Percentiles rank a stretch among this genome's conserved stretches.
These are phyloP conservation scores for Russula foetens DNA, from an alignment of 768 basidiomycete species.

Conservation along the genomic window DNA sequence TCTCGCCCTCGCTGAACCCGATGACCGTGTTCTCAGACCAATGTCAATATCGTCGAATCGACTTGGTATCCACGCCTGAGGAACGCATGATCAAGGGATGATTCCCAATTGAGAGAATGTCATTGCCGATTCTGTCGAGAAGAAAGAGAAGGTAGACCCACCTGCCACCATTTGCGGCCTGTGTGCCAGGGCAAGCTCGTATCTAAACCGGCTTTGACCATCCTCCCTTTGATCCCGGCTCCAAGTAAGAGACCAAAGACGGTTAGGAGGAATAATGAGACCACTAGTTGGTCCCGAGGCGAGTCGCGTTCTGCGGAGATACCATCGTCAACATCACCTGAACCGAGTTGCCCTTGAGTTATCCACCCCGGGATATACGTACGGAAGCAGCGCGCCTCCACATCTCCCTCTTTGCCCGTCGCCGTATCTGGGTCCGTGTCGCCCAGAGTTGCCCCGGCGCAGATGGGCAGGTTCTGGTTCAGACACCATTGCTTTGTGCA, in stretches of 20 bases:
- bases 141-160: slow-evolving; percentile 22
- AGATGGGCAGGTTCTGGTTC: slow-evolving; percentile 83
- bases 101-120: slow-evolving; percentile 2
- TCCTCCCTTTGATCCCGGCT: slow-evolving; percentile 76
- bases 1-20: slow-evolving; percentile 1
- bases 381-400: slow-evolving; percentile 96
- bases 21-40: not conserved
- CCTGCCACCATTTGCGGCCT: slow-evolving; percentile 80
- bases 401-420: slow-evolving; percentile 92
- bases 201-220: slow-evolving; percentile 69
- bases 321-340: slow-evolving; percentile 14
- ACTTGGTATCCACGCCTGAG: slow-evolving; percentile 10
- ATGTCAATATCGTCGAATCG: slow-evolving; percentile 14
- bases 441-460: slow-evolving; percentile 71
- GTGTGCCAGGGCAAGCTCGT: slow-evolving; percentile 54
- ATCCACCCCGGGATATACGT: slow-evolving; percentile 30
- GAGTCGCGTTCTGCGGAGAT: slow-evolving; percentile 73
- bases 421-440: slow-evolving; percentile 89
- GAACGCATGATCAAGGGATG: slow-evolving; percentile 2
- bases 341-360: slow-evolving; percentile 9
- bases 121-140: not conserved
- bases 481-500: slow-evolving; percentile 96
- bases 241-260: slow-evolving; percentile 80
- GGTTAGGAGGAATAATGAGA: slow-evolving; percentile 82
- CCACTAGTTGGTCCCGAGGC: slow-evolving; percentile 89